Conservation (phyloP, 306 rosid genomes). For the Corylus americana region DNA sequence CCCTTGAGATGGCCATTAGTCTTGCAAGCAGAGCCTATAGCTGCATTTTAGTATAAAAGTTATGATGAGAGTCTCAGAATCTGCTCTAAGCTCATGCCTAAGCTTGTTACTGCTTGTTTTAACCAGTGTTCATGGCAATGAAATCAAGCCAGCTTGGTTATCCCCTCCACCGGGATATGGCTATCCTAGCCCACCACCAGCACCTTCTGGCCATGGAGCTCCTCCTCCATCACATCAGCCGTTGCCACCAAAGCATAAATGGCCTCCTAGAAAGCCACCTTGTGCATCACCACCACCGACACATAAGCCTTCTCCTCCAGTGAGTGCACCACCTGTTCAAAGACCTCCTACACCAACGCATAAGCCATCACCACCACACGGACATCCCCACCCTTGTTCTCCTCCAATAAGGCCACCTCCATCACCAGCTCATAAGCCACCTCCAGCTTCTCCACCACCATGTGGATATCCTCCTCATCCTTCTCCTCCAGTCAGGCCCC, state of each 20-base stretch:
- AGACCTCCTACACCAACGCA: too few relatives aligned
- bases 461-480: too few relatives aligned
- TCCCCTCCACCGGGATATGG: slow-evolving; percentile 32
- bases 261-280: neutral
- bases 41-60: slow-evolving; percentile 7
- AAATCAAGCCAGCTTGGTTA: slow-evolving; percentile 3
- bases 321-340: neutral
- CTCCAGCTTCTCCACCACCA: neutral
- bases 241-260: slow-evolving; percentile 26
- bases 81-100: neutral
- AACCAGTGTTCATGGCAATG: neutral
- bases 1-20: too few relatives aligned
- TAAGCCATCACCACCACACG: too few relatives aligned
- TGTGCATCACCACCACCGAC: neutral
- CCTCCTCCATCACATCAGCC: slow-evolving; percentile 7
- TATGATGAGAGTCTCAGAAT: neutral
- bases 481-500: neutral
- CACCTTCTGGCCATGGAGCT: neutral
- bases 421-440: neutral
- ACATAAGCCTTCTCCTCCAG: neutral
- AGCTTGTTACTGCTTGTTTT: neutral
- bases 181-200: slow-evolving; percentile 32
- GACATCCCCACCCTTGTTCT: neutral
- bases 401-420: neutral
- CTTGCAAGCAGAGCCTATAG: neutral